Evolutionary conservation across 2,329 filamentous ascomycete species (phyloP).

Genomic region (Aspergillus sp.): DNA sequence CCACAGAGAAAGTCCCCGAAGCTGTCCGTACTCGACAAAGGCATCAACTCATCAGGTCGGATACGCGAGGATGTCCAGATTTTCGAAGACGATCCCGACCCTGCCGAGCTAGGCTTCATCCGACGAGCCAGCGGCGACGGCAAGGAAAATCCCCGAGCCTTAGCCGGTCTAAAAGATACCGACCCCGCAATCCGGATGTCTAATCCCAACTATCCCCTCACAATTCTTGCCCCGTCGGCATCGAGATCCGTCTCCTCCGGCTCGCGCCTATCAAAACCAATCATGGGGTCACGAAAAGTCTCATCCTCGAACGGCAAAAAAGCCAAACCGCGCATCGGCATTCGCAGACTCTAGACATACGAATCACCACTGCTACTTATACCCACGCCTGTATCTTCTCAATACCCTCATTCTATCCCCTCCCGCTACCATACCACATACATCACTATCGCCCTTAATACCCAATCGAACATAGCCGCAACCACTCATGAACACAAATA

Average conservation of each 20-base stretch:
- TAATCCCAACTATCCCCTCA: slow-evolving; percentile 1
- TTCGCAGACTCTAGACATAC: slow-evolving; percentile 36
- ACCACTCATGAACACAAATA: no score
- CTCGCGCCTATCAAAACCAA: slow-evolving; percentile 22
- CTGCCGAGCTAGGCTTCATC: slow-evolving; percentile 16
- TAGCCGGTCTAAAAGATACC: slow-evolving; percentile 18
- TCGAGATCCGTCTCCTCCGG: slow-evolving; percentile 13
- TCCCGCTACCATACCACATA: neutral
- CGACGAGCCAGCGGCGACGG: slow-evolving; percentile 23
- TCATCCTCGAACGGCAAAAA: slow-evolving; percentile 26
- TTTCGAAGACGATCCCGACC: slow-evolving; percentile 34
- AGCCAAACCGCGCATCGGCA: slow-evolving; percentile 37
- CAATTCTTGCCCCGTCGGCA: slow-evolving; percentile 7
- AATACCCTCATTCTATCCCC: neutral
- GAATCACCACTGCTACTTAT: neutral
- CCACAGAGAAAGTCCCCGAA: slow-evolving; percentile 41
- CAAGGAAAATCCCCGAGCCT: slow-evolving; percentile 27
- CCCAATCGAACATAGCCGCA: no score
- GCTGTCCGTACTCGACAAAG: slow-evolving; percentile 28
- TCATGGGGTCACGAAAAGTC: slow-evolving; percentile 26
- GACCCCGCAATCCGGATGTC: slow-evolving; percentile 2
- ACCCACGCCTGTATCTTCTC: neutral
- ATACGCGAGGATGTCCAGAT: slow-evolving; percentile 34
- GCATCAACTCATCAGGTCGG: slow-evolving; percentile 27
- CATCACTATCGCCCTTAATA: neutral